Base-by-base conservation (phyloP, 2,329 filamentous ascomycete species). In the Alternaria incomplexa region DNA sequence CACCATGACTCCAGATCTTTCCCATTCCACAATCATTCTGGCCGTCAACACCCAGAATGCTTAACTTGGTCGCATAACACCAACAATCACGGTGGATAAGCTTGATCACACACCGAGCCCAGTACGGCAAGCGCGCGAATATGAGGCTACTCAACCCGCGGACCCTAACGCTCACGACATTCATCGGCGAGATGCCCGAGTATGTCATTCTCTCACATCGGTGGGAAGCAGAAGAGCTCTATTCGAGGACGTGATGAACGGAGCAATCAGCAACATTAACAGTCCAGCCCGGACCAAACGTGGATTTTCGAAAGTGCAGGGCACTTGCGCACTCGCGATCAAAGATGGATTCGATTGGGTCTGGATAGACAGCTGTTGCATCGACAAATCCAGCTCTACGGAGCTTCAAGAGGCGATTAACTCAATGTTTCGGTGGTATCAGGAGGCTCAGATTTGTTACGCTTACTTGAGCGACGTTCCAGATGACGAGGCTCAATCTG, bases 291-390 rank as follows among this genome's bases (percentile, higher is more conserved):
- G n/a, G 23, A 11, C 48, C 26, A 36, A 36, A 32, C 13, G 48
- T 22, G 48, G n/a, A 1, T 52, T 52, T 20, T 8, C 26, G 5
- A 52, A 52, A 26, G 4, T 52, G 13, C 48, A 52, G 30, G 48
- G 28, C 12, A 52, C 48, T 13, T 52, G 28, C 48, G 48, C 28
- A 13, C 48, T n/a, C 26, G 48, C 48, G 9, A 4, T 17, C 12
- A 52, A 48, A 40, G 4, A 51, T 1, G 13, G 59, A 4, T 59
- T 59, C 23, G 30, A 23, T 6, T 67, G 45, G 28, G 25, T 57
- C 7, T 69, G 64, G 66, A 48, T 67, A 25, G 68, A 69, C 25
- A 69, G 54, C 17, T 70, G 63, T 48, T 67, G 65, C 45, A 71
- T 68, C 54, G 61, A 71, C 54, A 70, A 70, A 43, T 56, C 55